Percentiles rank a stretch among this genome's conserved stretches.
These are phyloP conservation scores for Didymosphaeria variabile DNA, from an alignment of 2,329 filamentous ascomycete species.

Conservation along the genomic window DNA sequence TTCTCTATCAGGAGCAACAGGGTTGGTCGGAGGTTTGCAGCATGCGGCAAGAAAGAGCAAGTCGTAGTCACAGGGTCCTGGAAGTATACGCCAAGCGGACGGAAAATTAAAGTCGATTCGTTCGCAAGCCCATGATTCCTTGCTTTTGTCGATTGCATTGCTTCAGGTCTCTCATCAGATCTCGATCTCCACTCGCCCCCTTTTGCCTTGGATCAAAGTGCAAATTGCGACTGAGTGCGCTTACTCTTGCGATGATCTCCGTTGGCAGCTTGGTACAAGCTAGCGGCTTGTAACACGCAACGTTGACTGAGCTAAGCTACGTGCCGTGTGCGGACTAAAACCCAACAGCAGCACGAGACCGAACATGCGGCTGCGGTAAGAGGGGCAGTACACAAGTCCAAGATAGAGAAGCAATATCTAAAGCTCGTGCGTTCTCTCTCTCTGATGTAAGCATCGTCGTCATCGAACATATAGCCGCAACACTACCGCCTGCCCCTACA, in stretches of 20 bases:
- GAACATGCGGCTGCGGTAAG: not conserved
- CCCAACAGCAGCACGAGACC: not conserved
- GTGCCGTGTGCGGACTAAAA: not conserved
- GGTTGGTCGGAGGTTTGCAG: not conserved
- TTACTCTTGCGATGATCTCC: not conserved
- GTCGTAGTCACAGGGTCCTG: not conserved
- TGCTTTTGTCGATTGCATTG: not conserved
- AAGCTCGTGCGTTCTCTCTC: not conserved
- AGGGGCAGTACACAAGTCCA: not conserved
- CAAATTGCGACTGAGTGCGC: not conserved
- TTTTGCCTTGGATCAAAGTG: not conserved
- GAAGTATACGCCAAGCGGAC: not conserved
- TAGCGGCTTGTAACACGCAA: not conserved
- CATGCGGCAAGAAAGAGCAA: not conserved
- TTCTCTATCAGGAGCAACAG: not conserved
- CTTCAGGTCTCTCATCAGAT: not conserved
- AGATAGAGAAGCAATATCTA: not conserved
- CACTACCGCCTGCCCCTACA: not conserved
- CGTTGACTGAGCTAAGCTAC: not conserved
- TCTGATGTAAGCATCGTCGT: constrained; percentile 2
- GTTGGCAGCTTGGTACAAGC: not conserved
- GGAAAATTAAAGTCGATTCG: not conserved
- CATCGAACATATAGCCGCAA: constrained; percentile 2
- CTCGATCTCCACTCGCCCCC: not conserved
- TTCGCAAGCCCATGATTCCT: not conserved